Percentiles rank a stretch among this genome's conserved stretches.
Conservation (phyloP, 31 red algal genomes). For the Bonnemaisonia californica region DNA sequence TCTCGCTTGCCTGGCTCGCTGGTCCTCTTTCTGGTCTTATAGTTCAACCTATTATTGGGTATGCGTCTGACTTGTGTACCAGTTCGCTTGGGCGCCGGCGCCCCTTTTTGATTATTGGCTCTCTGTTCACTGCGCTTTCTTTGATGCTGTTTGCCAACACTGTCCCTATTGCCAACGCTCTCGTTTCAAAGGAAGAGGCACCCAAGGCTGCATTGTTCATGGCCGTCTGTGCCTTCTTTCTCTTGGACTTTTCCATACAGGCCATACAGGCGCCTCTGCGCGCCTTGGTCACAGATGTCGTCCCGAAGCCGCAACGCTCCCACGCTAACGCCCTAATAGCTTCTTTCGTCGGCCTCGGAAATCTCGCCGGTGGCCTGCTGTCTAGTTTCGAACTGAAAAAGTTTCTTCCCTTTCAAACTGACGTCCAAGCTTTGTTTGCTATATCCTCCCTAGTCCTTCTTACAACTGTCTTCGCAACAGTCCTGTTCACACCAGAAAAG, state of each 20-base stretch:
- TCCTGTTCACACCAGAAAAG: slow-evolving; percentile 20
- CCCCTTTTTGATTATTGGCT: slow-evolving; percentile 79
- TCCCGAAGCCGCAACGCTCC: slow-evolving; percentile 39
- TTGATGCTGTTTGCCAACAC: slow-evolving; percentile 73
- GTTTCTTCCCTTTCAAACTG: slow-evolving; percentile 28
- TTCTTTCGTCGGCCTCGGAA: slow-evolving; percentile 54
- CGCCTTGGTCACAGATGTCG: slow-evolving; percentile 55
- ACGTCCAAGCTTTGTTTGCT: slow-evolving; percentile 61
- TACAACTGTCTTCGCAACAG: slow-evolving; percentile 31
- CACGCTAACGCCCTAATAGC: slow-evolving; percentile 57
- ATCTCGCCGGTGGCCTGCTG: slow-evolving; percentile 37
- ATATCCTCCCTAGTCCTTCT: slow-evolving; percentile 48
- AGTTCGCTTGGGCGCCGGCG: slow-evolving; percentile 69
- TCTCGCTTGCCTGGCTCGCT: slow-evolving; percentile 81
- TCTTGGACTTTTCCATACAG: slow-evolving; percentile 69
- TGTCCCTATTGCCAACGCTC: slow-evolving; percentile 1
- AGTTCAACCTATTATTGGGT: slow-evolving; percentile 80
- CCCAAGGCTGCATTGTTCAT: slow-evolving; percentile 10
- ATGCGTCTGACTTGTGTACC: slow-evolving; percentile 52
- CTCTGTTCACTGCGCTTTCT: slow-evolving; percentile 52
- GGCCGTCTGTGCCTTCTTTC: slow-evolving; percentile 49
- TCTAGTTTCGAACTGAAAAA: neutral
- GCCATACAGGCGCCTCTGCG: slow-evolving; percentile 70
- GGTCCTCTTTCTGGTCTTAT: slow-evolving; percentile 83
- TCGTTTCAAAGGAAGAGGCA: neutral